Conservation (phyloP, 768 basidiomycete genomes). For the Agaricus bisporus region DNA sequence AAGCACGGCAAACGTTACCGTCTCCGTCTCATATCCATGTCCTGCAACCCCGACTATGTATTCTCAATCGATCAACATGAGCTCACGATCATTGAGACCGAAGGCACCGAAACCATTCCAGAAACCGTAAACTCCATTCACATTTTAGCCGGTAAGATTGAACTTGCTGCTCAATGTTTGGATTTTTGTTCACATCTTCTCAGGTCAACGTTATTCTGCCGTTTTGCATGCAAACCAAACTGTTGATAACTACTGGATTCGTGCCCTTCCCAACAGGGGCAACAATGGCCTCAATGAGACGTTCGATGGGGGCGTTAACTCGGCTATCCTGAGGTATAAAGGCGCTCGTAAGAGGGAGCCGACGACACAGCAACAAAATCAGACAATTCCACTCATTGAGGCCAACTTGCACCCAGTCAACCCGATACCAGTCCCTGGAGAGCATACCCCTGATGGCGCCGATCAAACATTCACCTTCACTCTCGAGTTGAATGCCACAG, state of each 20-base stretch:
- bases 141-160: conserved; percentile 17
- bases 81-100: conserved; percentile 32
- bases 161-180: neutral
- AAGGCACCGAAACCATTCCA: conserved; percentile 22
- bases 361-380: conserved; percentile 15
- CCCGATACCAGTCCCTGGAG: conserved; percentile 20
- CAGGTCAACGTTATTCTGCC: conserved; percentile 38
- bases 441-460: conserved; percentile 28
- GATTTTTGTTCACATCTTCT: neutral
- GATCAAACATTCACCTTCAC: conserved; percentile 30
- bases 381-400: neutral
- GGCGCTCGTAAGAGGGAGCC: conserved; percentile 29
- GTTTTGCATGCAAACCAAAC: conserved; percentile 30
- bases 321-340: conserved; percentile 22
- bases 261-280: conserved; percentile 20
- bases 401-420: neutral
- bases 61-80: conserved; percentile 42
- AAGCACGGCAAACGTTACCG: conserved; percentile 25
- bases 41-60: conserved; percentile 26
- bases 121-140: conserved; percentile 25
- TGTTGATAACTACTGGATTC: conserved; percentile 32
- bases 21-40: conserved; percentile 19
- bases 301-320: conserved; percentile 16
- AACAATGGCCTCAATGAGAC: conserved; percentile 3
- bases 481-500: conserved; percentile 15